Evolutionary conservation across 768 basidiomycete genomes (phyloP).

Genomic region (Butyriboletus loyo): DNA sequence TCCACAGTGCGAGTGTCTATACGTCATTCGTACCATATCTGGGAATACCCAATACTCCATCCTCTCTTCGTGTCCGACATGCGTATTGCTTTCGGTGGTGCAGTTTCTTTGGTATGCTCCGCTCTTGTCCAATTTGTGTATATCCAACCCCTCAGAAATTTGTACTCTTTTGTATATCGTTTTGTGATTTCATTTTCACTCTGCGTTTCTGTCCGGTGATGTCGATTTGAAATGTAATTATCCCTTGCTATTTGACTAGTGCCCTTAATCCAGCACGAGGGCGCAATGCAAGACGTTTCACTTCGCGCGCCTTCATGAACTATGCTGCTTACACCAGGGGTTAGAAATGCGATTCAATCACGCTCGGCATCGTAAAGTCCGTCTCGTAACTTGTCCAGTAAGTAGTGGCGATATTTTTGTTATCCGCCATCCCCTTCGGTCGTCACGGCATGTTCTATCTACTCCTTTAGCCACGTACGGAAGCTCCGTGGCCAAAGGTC

Average conservation of each 20-base stretch:
- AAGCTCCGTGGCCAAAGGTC: too few species aligned
- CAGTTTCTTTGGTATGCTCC: background rate
- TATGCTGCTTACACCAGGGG: background rate
- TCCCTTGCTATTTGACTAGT: too few species aligned
- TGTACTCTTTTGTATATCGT: background rate
- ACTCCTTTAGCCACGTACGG: too few species aligned
- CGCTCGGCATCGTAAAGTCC: background rate
- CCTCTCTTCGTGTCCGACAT: background rate
- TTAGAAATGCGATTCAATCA: background rate
- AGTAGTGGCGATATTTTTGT: background rate
- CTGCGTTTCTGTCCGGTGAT: too few species aligned
- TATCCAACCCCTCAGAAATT: background rate
- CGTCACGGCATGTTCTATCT: too few species aligned
- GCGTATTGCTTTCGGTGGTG: background rate
- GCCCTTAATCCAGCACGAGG: background rate
- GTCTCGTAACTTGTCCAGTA: background rate
- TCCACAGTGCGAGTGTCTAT: background rate
- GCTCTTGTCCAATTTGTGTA: background rate
- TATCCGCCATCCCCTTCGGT: too few species aligned
- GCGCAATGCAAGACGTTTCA: background rate
- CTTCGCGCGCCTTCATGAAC: background rate
- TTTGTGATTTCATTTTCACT: background rate
- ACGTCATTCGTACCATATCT: background rate
- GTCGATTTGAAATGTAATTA: background rate
- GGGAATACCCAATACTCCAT: background rate